Evolutionary conservation across 371 early-diverging fungal genomes (phyloP).

Genomic region (Blakeslea trispora): DNA sequence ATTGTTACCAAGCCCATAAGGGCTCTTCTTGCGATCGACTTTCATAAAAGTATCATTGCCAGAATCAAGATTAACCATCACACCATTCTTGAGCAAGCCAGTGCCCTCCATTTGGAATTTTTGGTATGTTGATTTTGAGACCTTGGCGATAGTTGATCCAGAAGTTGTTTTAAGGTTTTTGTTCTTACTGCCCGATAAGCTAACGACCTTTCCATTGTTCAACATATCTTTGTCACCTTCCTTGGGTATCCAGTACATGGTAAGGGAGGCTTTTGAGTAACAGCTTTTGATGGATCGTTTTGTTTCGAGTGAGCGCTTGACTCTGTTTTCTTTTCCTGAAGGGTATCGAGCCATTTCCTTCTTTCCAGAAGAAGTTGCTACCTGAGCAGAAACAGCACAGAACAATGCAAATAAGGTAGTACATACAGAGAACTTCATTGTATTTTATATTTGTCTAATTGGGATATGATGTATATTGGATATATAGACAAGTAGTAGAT

Average conservation of each 20-base stretch:
- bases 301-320: background rate
- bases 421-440: background rate
- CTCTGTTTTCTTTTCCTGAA: background rate
- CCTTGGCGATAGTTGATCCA: constrained; percentile 29
- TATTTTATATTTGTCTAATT: too few relatives aligned
- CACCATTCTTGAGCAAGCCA: constrained; percentile 30
- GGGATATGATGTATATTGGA: background rate
- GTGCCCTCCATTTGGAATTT: constrained; percentile 48
- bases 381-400: background rate
- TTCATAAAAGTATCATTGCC: constrained; percentile 16
- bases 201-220: constrained; percentile 30
- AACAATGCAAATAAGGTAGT: background rate
- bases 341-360: background rate
- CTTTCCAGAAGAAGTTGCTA: background rate
- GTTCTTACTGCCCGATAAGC: constrained; percentile 21
- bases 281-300: constrained; percentile 13
- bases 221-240: constrained; percentile 40
- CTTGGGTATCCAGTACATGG: constrained; percentile 43
- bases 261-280: constrained; percentile 25
- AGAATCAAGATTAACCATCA: constrained; percentile 30
- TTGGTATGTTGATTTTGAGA: constrained; percentile 27
- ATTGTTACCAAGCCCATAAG: constrained; percentile 27
- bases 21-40: constrained; percentile 14
- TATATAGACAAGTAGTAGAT: background rate
- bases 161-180: constrained; percentile 15